phyloP scores from a whole-genome alignment of 1,139 yeast genomes.

The Suhomyces bolitotheri region DNA sequence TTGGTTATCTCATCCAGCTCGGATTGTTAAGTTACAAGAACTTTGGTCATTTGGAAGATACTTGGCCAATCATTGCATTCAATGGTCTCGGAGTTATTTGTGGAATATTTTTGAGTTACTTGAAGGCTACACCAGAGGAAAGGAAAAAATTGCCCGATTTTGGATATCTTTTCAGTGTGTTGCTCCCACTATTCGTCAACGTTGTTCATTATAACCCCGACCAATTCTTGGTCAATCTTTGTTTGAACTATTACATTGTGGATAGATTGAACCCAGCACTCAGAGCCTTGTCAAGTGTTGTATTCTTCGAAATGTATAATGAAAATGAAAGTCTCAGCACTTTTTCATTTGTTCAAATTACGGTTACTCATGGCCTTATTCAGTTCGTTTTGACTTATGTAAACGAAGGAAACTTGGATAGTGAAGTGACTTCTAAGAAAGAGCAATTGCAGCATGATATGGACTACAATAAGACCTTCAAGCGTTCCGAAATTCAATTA shows the following conservation, averaged over 20 bases:
- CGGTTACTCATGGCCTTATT: slow-evolving; percentile 28
- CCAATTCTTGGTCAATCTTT: slow-evolving; percentile 34
- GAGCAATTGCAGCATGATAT: slow-evolving; percentile 9
- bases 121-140: slow-evolving; percentile 21
- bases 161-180: slow-evolving; percentile 36
- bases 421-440: slow-evolving; percentile 4
- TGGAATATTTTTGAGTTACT: slow-evolving; percentile 33
- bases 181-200: slow-evolving; percentile 33
- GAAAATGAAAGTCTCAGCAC: slow-evolving; percentile 21
- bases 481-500: slow-evolving; percentile 40
- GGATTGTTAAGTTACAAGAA: slow-evolving; percentile 26
- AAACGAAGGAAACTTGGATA: slow-evolving; percentile 25
- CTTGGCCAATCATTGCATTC: slow-evolving; percentile 32
- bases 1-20: slow-evolving; percentile 34
- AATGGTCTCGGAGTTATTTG: slow-evolving; percentile 36
- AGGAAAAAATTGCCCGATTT: slow-evolving; percentile 36
- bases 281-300: slow-evolving; percentile 30
- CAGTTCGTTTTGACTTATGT: slow-evolving; percentile 28
- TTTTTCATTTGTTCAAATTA: slow-evolving; percentile 24
- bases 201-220: slow-evolving; percentile 23
- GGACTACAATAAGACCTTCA: slow-evolving; percentile 24
- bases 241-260: slow-evolving; percentile 40
- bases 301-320: slow-evolving; percentile 34
- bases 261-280: slow-evolving; percentile 35
- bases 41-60: slow-evolving; percentile 20